Percentiles rank a stretch among this genome's conserved stretches.
phyloP scores from a whole-genome alignment of 2,329 filamentous ascomycete species.

The Podosphaera fusca region DNA sequence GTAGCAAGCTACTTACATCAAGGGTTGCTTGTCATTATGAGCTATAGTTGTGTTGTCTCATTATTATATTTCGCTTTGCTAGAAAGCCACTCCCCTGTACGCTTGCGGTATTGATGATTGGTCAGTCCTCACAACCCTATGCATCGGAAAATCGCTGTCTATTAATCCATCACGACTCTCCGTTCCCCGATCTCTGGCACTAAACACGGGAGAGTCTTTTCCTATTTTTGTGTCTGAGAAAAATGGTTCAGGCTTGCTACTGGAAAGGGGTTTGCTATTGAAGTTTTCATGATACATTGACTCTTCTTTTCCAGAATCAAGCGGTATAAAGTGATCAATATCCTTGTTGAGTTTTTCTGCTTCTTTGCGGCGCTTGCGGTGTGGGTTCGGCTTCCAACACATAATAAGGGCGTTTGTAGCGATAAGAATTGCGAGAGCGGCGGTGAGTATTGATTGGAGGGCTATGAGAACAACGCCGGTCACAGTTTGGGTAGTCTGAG shows the following conservation, averaged over 20 bases:
- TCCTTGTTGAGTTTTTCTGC: constrained; percentile 60
- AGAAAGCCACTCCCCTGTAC: no score
- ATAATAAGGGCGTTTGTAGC: constrained; percentile 68
- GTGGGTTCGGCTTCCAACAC: constrained; percentile 71
- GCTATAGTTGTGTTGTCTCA: no score
- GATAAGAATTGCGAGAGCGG: constrained; percentile 65
- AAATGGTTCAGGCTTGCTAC: constrained; percentile 8
- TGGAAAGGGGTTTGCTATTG: constrained; percentile 4
- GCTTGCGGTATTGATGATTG: no score
- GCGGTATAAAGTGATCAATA: constrained; percentile 60
- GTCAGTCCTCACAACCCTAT: no score
- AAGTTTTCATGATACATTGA: constrained; percentile 21
- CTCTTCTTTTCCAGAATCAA: constrained; percentile 70
- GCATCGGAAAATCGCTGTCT: not conserved
- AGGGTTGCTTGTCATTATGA: no score
- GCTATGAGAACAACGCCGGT: constrained; percentile 82
- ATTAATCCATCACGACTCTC: constrained; percentile 1
- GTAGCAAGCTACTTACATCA: no score
- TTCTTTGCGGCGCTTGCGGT: constrained; percentile 71
- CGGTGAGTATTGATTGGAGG: constrained; percentile 71
- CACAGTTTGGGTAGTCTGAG: constrained; percentile 80
- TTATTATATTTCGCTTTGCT: no score
- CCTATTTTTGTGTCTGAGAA: constrained; percentile 6
- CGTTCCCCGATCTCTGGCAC: not conserved
- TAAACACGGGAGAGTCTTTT: not conserved